Conservation (phyloP, 2,329 filamentous ascomycete genomes). For the Trichophyton benhamiae region DNA sequence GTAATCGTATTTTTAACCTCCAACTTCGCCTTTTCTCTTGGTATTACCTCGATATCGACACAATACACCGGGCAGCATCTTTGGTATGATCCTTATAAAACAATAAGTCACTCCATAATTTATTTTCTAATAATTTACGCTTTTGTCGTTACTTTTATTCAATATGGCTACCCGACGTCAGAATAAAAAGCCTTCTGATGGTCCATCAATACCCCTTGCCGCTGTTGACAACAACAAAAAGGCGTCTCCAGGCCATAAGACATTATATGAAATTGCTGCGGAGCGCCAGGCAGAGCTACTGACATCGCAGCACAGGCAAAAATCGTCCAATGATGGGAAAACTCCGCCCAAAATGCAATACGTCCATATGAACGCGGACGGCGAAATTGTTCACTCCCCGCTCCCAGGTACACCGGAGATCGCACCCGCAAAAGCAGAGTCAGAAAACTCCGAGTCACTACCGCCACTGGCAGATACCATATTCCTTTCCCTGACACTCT, state of each 20-base stretch:
- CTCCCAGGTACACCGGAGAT: slow-evolving; percentile 12
- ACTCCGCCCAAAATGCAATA: slow-evolving; percentile 18
- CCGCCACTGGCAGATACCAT: slow-evolving; percentile 34
- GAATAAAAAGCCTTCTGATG: slow-evolving; percentile 13
- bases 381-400: slow-evolving; percentile 16
- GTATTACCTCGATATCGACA: too few species aligned
- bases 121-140: too few species aligned
- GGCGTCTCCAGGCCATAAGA: slow-evolving; percentile 21
- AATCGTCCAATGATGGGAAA: background rate
- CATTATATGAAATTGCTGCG: slow-evolving; percentile 35
- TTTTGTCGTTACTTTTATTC: background rate
- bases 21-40: background rate
- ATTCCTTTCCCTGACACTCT: slow-evolving; percentile 32
- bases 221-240: slow-evolving; percentile 16
- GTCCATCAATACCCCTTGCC: slow-evolving; percentile 25
- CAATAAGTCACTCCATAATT: too few species aligned
- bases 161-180: slow-evolving; percentile 1
- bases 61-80: too few species aligned
- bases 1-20: background rate
- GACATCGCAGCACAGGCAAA: background rate
- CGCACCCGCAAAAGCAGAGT: slow-evolving; percentile 6
- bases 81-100: too few species aligned
- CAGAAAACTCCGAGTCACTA: slow-evolving; percentile 15
- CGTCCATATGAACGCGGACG: slow-evolving; percentile 18
- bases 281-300: slow-evolving; percentile 29